A percentile compares a stretch with the other conserved stretches of the same genome.
phyloP scores from a whole-genome alignment of 805 yeast genomes.

The Scheffersomyces ergatensis region DNA sequence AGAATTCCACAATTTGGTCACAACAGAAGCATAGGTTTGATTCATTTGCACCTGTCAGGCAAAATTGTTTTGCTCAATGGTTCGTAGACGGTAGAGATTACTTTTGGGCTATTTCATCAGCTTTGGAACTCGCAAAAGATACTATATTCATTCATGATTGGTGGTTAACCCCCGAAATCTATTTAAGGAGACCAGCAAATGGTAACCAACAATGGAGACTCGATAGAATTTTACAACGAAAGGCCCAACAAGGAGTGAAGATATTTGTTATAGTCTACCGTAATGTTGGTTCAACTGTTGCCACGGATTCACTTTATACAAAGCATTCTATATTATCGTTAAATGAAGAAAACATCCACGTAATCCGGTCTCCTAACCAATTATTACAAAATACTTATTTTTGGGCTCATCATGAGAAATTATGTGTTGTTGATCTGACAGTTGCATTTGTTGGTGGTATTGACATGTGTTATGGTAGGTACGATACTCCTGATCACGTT shows the following conservation, averaged over 20 bases:
- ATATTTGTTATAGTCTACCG: conserved; percentile 88
- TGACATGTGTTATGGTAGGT: conserved; percentile 93
- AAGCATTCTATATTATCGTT: conserved; percentile 87
- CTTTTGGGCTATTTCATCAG: conserved; percentile 93
- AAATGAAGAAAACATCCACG: conserved; percentile 78
- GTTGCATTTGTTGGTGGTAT: conserved; percentile 93
- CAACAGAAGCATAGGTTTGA: conserved; percentile 65
- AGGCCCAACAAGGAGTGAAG: conserved; percentile 94
- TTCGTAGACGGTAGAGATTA: conserved; percentile 96
- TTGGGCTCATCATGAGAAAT: conserved; percentile 99
- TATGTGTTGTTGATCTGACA: conserved; percentile 82
- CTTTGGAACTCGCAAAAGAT: conserved; percentile 89
- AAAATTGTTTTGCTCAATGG: conserved; percentile 89
- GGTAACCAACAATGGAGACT: conserved; percentile 94
- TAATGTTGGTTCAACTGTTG: conserved; percentile 89
- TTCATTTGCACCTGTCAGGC: conserved; percentile 90
- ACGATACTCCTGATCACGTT: conserved; percentile 95
- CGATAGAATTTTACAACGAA: conserved; percentile 81
- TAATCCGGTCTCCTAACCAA: conserved; percentile 93
- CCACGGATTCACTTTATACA: conserved; percentile 91
- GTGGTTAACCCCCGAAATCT: conserved; percentile 97
- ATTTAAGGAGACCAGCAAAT: conserved; percentile 88
- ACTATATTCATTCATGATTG: conserved; percentile 94
- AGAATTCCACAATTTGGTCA: conserved; percentile 68
- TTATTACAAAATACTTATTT: conserved; percentile 87